Base-by-base conservation (phyloP, 2,329 filamentous ascomycete genomes). In the Penicillium sp. region DNA sequence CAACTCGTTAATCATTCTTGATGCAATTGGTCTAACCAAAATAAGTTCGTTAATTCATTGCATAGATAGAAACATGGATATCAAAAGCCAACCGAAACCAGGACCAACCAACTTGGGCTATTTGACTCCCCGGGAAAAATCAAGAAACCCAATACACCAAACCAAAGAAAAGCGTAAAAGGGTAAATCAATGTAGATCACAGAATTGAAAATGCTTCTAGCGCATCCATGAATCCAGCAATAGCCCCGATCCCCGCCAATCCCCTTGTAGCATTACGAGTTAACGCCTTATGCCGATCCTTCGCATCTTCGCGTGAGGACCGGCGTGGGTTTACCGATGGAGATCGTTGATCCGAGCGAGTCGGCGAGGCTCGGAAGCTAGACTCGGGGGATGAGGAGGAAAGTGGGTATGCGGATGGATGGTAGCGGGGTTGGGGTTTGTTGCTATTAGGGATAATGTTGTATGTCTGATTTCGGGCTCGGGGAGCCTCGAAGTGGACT, bases 211-310 rank as follows among this genome's bases (percentile, higher is more conserved):
- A 68, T 3, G 68, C 70, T 51, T 76, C 74, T 43, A 76, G 55
- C n/a, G 73, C 74, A 64, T 75, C 71, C 61, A 76, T 64, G 53
- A 76, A 74, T 11, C 72, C 73, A 6, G 72, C 72, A 54, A 75
- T 71, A 15, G 74, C 73, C 16, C 71, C 71, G 23, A 71, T 69
- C 3, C 73, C 74, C 7, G 69, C 64, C 27, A 76, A 50, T 3
- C 73, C 72, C 36, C 70, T 70, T 8, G 72, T 72, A 38, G 73
- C 72, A 40, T 65, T 70, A 34, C 74, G 66, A 43, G 66, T 67
- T 15, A 74, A 52, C 48, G 68, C 64, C 27, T 68, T 69, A 38
- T 70, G 69, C 6, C 67, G 55, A 19, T 64, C 61, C 55, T 65
- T 63, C 13, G 56, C 33, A 29, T 70, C 59, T 59, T 65, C 65